Evolutionary conservation across 2,329 filamentous ascomycete species (phyloP), one percentile per base, ranked within the genome.

Genomic region (Aspergillus sp.): DNA sequence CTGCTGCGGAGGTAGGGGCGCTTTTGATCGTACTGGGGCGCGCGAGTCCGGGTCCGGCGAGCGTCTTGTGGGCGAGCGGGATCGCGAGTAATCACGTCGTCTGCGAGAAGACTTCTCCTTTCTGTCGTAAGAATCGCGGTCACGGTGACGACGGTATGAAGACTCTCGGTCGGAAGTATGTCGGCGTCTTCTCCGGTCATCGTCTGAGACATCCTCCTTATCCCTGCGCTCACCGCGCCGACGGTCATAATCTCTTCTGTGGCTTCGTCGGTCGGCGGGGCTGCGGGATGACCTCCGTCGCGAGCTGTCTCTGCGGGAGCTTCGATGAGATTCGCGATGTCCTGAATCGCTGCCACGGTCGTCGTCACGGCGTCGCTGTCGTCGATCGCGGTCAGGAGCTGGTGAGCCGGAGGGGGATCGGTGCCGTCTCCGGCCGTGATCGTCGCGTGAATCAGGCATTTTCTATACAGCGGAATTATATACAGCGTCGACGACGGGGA

Each of bases 1-100:
- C 55, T 73, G 65, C 61, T 82, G 80, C 3, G 80, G 80, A 32
- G 79, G 79, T 13, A 82, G 76, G 3, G 80, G 79, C 12, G 69
- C 73, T 55, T 63, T 65, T 3, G 76, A 73, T 41, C 78, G 77
- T 57, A 73, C 69, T 5, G 71, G 48, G 7, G 69, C 64, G 38
- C 56, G 67, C 32, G 72, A 66, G 8, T 68, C 69, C 17, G 68
- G 64, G 38, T 69, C 75, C 21, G 65, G 69, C 19, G 69, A 67
- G 59, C 54, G 66, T 59, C 66, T 64, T 10, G 63, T 54, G 9
- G 69, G 70, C 13, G 75, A 75, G 23, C 68, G 67, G 19, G 73
- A 72, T 12, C 69, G 69, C 17, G 67, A 70, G 41, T 59, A 60
- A 41, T 65, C 69, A 53, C 70, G 67, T 28, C 63, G 62, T 54